Base-by-base conservation (phyloP, 208 protist genomes). In the Trypanosoma cruzi region DNA sequence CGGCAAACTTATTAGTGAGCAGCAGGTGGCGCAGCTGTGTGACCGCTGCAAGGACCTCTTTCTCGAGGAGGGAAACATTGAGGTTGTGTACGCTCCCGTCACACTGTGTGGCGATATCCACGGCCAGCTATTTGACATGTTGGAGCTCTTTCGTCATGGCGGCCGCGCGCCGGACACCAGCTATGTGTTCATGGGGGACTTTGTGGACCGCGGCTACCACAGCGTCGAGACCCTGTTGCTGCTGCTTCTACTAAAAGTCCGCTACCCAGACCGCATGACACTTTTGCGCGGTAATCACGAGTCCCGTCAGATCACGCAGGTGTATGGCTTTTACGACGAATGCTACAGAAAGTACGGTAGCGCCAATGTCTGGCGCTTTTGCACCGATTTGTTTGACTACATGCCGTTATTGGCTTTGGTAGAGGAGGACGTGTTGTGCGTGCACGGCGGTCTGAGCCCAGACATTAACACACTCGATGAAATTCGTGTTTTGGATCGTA, bases 251-350 rank as follows among this genome's bases (percentile, higher is more conserved):
- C 93, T 99, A 50, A 99, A 99, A 73, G 88, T 99, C 14, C 91
- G 97, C 48, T 99, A 99, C 72, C 97, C 97, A 5, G 87, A 97
- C 59, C 82, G 98, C 4, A 82, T 99, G 44, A 96, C 97, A 73
- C 81, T 99, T 18, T 82, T 99, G 10, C 90, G 98, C 69, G 98
- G 98, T 57, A 99, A 99, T 77, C 98, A 99, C 79, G 98, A 99
- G 77, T 98, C 92, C 1, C 84, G 98, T 4, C 97, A 99, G 66
- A 99, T 99, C 64, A 99, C 98, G 58, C 97, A 99, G 77, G 98
- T 99, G n/a, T 99, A 99, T 81, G 99, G 99, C 32, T 99, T 99
- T 79, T 99, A 99, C 78, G 98, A 99, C 57, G 99, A 99, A 70
- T 99, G 98, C 80, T 87, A 99, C 55, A 89, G 96, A 34, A 99